Percentiles rank a stretch among this genome's conserved stretches.
Conservation (phyloP, 2,329 filamentous ascomycete species). For the Botrytis hyacinthi region DNA sequence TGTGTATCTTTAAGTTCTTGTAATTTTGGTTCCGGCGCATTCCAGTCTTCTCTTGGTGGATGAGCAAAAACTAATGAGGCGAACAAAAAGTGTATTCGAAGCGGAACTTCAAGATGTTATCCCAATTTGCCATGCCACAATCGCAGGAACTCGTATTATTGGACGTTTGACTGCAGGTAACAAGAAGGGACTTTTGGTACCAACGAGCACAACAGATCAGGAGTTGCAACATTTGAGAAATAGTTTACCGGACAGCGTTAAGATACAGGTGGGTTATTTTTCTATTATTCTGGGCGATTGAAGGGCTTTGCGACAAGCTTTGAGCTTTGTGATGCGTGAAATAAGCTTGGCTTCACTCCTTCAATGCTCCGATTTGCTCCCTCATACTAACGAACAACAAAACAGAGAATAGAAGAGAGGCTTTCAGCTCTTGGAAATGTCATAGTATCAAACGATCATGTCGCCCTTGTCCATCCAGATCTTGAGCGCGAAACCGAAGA, state of each 20-base stretch:
- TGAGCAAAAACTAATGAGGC: constrained; percentile 8
- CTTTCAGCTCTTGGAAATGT: constrained; percentile 95
- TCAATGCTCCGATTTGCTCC: neutral
- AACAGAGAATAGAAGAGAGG: constrained; percentile 88
- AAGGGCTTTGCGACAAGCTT: neutral
- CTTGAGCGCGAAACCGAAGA: constrained; percentile 97
- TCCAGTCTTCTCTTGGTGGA: neutral
- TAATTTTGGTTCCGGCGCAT: neutral
- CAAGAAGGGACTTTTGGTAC: constrained; percentile 93
- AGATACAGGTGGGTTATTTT: constrained; percentile 59
- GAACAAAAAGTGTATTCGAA: constrained; percentile 77
- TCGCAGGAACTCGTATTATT: constrained; percentile 94
- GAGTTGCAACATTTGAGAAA: constrained; percentile 97
- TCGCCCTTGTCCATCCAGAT: constrained; percentile 93
- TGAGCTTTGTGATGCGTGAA: neutral
- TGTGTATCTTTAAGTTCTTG: constrained; percentile 26
- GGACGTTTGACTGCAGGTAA: constrained; percentile 94
- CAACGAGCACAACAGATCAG: constrained; percentile 94
- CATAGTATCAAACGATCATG: constrained; percentile 94
- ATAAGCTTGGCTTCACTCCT: neutral
- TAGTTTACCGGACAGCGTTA: constrained; percentile 84
- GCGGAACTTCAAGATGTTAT: constrained; percentile 96
- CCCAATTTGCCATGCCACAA: constrained; percentile 93
- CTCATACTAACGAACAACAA: neutral
- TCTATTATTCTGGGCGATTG: neutral